Conservation (phyloP, 768 basidiomycete species). For the Leccinum longicurvipes region DNA sequence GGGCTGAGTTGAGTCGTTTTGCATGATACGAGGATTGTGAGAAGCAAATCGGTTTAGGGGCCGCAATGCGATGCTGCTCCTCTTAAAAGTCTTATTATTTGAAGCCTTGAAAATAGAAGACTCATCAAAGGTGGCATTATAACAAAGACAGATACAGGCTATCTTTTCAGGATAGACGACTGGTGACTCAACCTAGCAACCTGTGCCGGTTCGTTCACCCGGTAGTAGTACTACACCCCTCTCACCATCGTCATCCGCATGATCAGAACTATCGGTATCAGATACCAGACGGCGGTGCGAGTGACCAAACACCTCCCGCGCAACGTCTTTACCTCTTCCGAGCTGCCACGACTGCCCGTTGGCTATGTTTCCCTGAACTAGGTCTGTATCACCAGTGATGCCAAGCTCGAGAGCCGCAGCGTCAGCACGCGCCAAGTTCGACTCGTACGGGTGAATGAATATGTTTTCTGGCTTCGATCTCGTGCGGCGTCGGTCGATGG, state of each 20-base stretch:
- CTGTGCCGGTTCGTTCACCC: neutral
- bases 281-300: slow-evolving; percentile 9
- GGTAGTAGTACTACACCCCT: no score
- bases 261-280: slow-evolving; percentile 7
- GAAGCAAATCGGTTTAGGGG: neutral
- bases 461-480: slow-evolving; percentile 57
- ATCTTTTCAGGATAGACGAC: neutral
- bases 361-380: slow-evolving; percentile 38
- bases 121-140: no score
- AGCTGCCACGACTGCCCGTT: slow-evolving; percentile 46
- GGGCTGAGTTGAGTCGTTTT: neutral
- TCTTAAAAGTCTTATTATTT: no score
- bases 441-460: slow-evolving; percentile 60
- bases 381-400: slow-evolving; percentile 46
- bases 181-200: neutral
- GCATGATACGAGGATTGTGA: slow-evolving; percentile 9
- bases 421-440: slow-evolving; percentile 66
- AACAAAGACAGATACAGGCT: no score
- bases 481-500: slow-evolving; percentile 35
- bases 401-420: slow-evolving; percentile 56
- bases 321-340: slow-evolving; percentile 49
- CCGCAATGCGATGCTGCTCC: no score
- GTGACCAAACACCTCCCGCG: slow-evolving; percentile 41
- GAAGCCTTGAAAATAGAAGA: no score
- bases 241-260: slow-evolving; percentile 15